Base-by-base conservation (phyloP, 2,329 filamentous ascomycete genomes). In the Elsinoe australis region DNA sequence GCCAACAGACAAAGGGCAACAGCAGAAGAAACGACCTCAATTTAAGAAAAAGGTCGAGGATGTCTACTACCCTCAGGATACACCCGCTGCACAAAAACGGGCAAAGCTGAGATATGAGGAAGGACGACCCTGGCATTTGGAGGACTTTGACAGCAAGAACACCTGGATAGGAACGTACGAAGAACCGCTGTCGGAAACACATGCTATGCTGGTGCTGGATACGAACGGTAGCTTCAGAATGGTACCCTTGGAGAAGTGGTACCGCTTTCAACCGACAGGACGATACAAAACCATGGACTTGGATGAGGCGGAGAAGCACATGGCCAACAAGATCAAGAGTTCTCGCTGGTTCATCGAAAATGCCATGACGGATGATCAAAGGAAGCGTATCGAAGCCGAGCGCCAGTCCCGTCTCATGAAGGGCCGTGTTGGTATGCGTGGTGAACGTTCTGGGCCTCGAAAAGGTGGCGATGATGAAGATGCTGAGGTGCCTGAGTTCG, bases 91-190 rank as follows among this genome's bases (percentile, higher is more conserved):
- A 75, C 71, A 80, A 79, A 67, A 83, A 51, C 70, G 71, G 42
- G 71, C 75, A 33, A 71, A 78, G 51, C 69, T 82, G 33, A 77
- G 89, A 54, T 98, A 96, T 56, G 92, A 96, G 63, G 92, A 98
- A 65, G 87, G 90, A 3, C 72, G 95, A 42, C 92, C 92, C 4
- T 98, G 92, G 92, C 89, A 95, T 63, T 67, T 98, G 28, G 92
- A 98, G 63, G 92, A 98, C 64, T 94, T 89, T 32, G 90, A 98
- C 59, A 87, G 88, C 54, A 95, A 90, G 64, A 90, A 95, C 58
- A 85, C 86, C 2, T 96, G 89, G 87, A 82, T 92, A 26, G 92
- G 89, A 35, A 85, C 82, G 49, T 95, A 96, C 58, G 85, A 96
- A 58, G 84, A 85, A 19, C 86, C 88, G 14, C 75, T 96, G 29